A percentile compares a stretch with the other conserved stretches of the same genome.
Evolutionary conservation across 306 rosid species (phyloP).

Genomic region (Dryas drummondii): DNA sequence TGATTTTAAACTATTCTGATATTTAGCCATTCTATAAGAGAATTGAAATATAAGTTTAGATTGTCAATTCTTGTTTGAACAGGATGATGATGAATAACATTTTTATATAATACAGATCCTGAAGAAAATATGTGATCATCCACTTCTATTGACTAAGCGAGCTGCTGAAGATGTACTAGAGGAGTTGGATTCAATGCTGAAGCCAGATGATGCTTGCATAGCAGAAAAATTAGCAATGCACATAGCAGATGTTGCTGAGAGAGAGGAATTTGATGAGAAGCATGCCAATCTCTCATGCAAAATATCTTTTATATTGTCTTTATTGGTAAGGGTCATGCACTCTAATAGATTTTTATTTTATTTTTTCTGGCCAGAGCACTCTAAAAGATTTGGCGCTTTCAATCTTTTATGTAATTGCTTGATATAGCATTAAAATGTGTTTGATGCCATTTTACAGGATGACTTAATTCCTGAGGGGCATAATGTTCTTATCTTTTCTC

Average conservation of each 20-base stretch:
- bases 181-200: constrained; percentile 71
- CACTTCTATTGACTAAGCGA: constrained; percentile 83
- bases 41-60: background rate
- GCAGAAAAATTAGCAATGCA: constrained; percentile 77
- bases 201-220: constrained; percentile 62
- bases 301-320: constrained; percentile 71
- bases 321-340: constrained; percentile 55
- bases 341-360: background rate
- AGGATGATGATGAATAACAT: constrained; percentile 12
- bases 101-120: constrained; percentile 55
- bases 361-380: no score
- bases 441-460: constrained; percentile 42
- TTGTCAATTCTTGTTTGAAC: background rate
- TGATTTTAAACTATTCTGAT: background rate
- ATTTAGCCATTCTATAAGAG: background rate
- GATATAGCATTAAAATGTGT: constrained; percentile 8
- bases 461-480: constrained; percentile 79
- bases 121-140: constrained; percentile 93
- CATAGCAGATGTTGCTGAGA: constrained; percentile 73
- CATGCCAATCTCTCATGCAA: constrained; percentile 75
- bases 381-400: constrained; percentile 8
- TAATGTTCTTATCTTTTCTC: constrained; percentile 81
- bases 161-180: constrained; percentile 93
- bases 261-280: constrained; percentile 53
- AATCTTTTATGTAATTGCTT: constrained; percentile 16